Base-by-base conservation (phyloP, 306 rosid genomes). In the Macrotyloma uniflorum region DNA sequence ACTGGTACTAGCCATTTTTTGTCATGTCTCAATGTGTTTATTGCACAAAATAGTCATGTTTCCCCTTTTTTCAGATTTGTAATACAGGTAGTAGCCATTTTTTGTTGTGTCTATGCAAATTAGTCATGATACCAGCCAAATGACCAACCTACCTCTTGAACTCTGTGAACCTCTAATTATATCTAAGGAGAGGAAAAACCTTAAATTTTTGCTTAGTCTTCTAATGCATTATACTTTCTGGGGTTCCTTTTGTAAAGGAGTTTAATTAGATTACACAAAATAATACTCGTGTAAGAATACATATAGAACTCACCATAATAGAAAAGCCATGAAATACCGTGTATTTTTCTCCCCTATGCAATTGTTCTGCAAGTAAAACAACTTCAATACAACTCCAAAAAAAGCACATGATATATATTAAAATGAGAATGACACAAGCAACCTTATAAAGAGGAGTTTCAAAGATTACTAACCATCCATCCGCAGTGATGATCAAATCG, bases 401-500 rank as follows among this genome's bases (percentile, higher is more conserved):
- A 59, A 57, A 4, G 46, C 65, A 74, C 2, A 47, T 57, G 20
- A 70, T 72, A 35, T 7, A 40, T 36, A 53, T 53, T 62, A 20
- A 59, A n/a, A 67, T 57, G 35, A 33, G 67, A 80, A 57, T 19
- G 72, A 23, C 15, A 50, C 7, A 72, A 9, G 75, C 50, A 30
- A 63, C 66, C 72, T 5, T 43, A 46, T 36, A 33, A 72, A 50
- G 55, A 28, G 38, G 73, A 43, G 11, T 9, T 32, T 71, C 58
- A 79, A 46, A 45, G 15, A 42, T 65, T 82, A 9, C 89, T 42
- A 30, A 95, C 99, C 97, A 93, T 92, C 99, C 98, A 95, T 86
- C 98, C 99, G 91, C 98, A 95, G 66, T 95, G 99, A 83, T 93
- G 99, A 64, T 95, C 99, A 78, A 93, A 93, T 40, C 97, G 90